Percentiles rank a stretch among this genome's conserved stretches.
Conservation (phyloP, 2,329 filamentous ascomycete genomes). For the Diaporthe capsici region DNA sequence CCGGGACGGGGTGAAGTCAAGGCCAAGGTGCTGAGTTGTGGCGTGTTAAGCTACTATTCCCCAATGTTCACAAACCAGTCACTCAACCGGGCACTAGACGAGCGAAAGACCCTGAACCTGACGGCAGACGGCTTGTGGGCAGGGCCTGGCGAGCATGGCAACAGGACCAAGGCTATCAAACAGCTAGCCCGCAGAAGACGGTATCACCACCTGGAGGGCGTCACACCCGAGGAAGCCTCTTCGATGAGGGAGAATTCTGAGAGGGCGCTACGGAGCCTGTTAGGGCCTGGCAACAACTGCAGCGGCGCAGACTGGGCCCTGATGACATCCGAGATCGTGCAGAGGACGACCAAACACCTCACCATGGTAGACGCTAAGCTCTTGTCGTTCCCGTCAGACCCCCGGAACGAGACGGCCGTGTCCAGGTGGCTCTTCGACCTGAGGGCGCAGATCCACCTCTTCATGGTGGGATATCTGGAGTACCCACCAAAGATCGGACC, state of each 20-base stretch:
- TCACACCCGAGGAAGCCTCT: conserved; percentile 51
- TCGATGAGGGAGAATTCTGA: conserved; percentile 52
- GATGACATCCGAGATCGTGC: conserved; percentile 59
- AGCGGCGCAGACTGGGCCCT: conserved; percentile 60
- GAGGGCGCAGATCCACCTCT: conserved; percentile 57
- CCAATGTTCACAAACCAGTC: conserved; percentile 51
- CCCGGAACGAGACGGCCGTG: conserved; percentile 47
- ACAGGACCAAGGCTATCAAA: conserved; percentile 49
- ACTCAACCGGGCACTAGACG: conserved; percentile 49
- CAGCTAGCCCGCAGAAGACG: conserved; percentile 55
- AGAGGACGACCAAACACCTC: conserved; percentile 53
- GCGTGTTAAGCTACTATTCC: conserved; percentile 62
- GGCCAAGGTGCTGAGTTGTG: conserved; percentile 57
- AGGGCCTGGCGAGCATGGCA: conserved; percentile 43
- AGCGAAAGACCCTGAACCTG: conserved; percentile 56
- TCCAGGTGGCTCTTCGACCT: conserved; percentile 50
- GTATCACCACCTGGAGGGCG: conserved; percentile 53
- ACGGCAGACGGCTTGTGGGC: conserved; percentile 57
- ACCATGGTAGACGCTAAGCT: conserved; percentile 51
- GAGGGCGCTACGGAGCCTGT: conserved; percentile 48
- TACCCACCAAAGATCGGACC: conserved; percentile 52
- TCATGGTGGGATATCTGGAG: conserved; percentile 60
- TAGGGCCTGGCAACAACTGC: conserved; percentile 47
- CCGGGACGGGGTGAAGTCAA: conserved; percentile 58
- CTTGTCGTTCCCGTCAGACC: conserved; percentile 39